Base-by-base conservation (phyloP, 768 basidiomycete species). In the Suillus placidus region DNA sequence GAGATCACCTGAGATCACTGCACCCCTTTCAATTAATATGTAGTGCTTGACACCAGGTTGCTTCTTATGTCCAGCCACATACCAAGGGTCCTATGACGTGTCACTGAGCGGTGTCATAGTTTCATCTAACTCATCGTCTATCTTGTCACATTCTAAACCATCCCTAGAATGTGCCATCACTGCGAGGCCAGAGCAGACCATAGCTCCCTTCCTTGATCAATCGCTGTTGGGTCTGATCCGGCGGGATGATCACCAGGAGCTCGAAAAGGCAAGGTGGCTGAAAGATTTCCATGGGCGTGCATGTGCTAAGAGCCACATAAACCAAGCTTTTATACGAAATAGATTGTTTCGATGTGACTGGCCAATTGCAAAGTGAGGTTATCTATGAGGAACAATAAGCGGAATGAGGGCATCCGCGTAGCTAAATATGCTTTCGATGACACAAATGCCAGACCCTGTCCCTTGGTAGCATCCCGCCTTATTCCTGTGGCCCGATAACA, bases 361-460 rank as follows among this genome's bases (percentile, higher is more conserved):
- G 20, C n/a, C 13, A 57, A 14, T 57, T 37, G 55, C n/a, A 57
- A 56, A 57, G 35, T 13, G 54, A 35, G 8, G 56, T 40, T 58
- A 34, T 58, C 23, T 6, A 38, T 40, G 57, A 34, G 37, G 34
- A 63, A 54, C 38, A 4, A 35, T 23, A 10, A n/a, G 34, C 62
- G 62, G 62, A 42, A 63, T 54, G 54, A 63, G 62, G 62, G 52
- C 58, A 63, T 60, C 62, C 62, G 62, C 26, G n/a, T 32, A n/a
- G 12, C 62, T 37, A 63, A 34, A 63, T 60, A 61, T 30, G 55
- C 61, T 10, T 38, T 40, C 10, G 26, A 18, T 58, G 57, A 58
- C 56, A 52, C 51, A 57, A 37, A 26, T 38, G 57, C 57, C 10
- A 10, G 57, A 30, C 16, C 57, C 57, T 40, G 38, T 26, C 57